A percentile compares a stretch with the other conserved stretches of the same genome.
These are phyloP conservation scores for Trichosporon ovoides DNA, from an alignment of 1,284 basidiomycete genomes.

Conservation along the genomic window DNA sequence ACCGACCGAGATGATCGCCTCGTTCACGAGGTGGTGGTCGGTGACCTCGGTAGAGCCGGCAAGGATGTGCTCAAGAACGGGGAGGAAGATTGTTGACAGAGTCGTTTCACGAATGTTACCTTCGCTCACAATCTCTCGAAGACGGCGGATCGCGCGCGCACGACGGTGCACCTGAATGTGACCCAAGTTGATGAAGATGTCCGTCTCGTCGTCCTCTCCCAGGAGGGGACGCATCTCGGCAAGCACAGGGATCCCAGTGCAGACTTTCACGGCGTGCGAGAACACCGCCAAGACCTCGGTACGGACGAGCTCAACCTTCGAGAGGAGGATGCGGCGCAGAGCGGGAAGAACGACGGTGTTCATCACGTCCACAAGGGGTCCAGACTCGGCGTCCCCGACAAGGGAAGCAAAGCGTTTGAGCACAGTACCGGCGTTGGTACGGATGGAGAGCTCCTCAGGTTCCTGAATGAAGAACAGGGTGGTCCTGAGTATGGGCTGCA, in stretches of 20 bases:
- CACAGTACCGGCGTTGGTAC: slow-evolving; percentile 72
- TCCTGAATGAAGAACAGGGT: slow-evolving; percentile 84
- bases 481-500: slow-evolving; percentile 81
- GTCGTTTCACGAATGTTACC: slow-evolving; percentile 66
- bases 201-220: slow-evolving; percentile 89
- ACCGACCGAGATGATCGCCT: slow-evolving; percentile 75
- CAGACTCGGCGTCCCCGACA: slow-evolving; percentile 55
- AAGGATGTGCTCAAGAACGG: slow-evolving; percentile 79
- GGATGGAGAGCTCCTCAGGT: slow-evolving; percentile 78
- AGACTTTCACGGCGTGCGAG: slow-evolving; percentile 67
- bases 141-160: slow-evolving; percentile 75
- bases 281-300: slow-evolving; percentile 78
- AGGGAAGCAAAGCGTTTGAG: slow-evolving; percentile 73
- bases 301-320: slow-evolving; percentile 81
- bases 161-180: slow-evolving; percentile 93
- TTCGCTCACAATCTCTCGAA: slow-evolving; percentile 74
- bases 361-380: slow-evolving; percentile 53
- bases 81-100: slow-evolving; percentile 77
- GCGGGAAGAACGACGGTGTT: slow-evolving; percentile 68
- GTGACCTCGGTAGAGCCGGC: slow-evolving; percentile 59
- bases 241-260: slow-evolving; percentile 58
- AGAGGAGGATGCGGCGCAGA: slow-evolving; percentile 72
- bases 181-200: slow-evolving; percentile 93
- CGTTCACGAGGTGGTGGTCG: slow-evolving; percentile 87
- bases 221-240: slow-evolving; percentile 76